These are phyloP conservation scores for Microdochium bolleyi DNA, from an alignment of 2,329 filamentous ascomycete genomes.

Conservation along the genomic window DNA sequence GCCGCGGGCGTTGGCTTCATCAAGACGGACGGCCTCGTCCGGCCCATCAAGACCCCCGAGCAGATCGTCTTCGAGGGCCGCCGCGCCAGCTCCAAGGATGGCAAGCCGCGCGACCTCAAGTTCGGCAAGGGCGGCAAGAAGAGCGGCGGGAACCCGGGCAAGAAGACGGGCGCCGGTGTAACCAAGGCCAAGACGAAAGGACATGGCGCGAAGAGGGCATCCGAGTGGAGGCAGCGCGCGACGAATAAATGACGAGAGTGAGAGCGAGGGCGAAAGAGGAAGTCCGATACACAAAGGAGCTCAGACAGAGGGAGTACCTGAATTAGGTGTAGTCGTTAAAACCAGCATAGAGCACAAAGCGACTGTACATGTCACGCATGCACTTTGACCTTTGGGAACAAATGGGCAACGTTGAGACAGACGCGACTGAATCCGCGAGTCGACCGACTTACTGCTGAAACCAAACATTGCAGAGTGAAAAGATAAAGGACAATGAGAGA, in stretches of 20 bases:
- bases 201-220: constrained; percentile 20
- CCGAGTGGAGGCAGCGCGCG: constrained; percentile 21
- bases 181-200: constrained; percentile 14
- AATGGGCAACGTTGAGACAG: no score
- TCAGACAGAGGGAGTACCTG: no score
- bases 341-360: neutral
- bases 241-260: constrained; percentile 9
- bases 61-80: constrained; percentile 75
- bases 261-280: no score
- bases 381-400: no score
- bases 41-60: constrained; percentile 52
- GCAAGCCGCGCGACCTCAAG: constrained; percentile 53
- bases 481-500: neutral
- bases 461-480: neutral
- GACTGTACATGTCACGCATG: no score
- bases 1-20: neutral
- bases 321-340: no score
- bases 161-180: constrained; percentile 5
- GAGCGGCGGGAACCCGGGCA: constrained; percentile 36
- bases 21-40: constrained; percentile 4
- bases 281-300: neutral
- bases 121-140: constrained; percentile 46
- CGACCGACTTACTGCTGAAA: no score
- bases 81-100: constrained; percentile 60
- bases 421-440: no score